Evolutionary conservation across 495 filamentous ascomycete genomes (phyloP), one percentile per base, ranked within the genome.

Genomic region (Acidomyces sp.): DNA sequence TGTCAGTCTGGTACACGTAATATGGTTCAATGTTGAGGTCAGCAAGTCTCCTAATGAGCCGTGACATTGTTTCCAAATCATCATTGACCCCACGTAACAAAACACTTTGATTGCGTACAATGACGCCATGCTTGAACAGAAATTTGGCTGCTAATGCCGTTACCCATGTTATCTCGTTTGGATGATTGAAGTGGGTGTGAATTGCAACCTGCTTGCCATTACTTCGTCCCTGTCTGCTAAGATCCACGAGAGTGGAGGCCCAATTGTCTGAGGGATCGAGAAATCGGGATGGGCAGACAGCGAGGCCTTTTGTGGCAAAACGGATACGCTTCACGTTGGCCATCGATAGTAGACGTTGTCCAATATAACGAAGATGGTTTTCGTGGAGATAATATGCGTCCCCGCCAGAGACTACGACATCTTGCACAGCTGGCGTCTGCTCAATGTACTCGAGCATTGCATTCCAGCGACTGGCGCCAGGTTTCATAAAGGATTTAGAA

Each of bases 101-200:
- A 3, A 77, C 74, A 15, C 49, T 43, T 40, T 60, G 56, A 39
- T 60, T 60, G 13, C 56, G 55, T 12, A 60, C 56, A 6, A 60
- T 65, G 18, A 78, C 59, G 15, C 71, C 71, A 9, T 59, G 55
- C 45, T 62, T 56, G 38, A 62, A 66, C 35, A 77, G 51, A 46
- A 56, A 59, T 36, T 63, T 65, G 16, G 63, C 62, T 4, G 73
- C 74, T 36, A 57, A 49, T 32, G 57, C 53, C 3, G 62, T 70
- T n/a, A 76, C 55, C 74, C 74, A 78, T 17, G 66, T 68, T 30
- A 75, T 69, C 53, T 78, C 74, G 36, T 62, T 61, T 10, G 68
- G 64, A 39, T 75, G 70, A 44, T 78, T 76, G 57, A 78, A 73
- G 52, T 78, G 74, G 0, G 74, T 78, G 45, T 77, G 74, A 37